Conservation (phyloP, 805 yeast genomes). For the Candida chilensis region DNA sequence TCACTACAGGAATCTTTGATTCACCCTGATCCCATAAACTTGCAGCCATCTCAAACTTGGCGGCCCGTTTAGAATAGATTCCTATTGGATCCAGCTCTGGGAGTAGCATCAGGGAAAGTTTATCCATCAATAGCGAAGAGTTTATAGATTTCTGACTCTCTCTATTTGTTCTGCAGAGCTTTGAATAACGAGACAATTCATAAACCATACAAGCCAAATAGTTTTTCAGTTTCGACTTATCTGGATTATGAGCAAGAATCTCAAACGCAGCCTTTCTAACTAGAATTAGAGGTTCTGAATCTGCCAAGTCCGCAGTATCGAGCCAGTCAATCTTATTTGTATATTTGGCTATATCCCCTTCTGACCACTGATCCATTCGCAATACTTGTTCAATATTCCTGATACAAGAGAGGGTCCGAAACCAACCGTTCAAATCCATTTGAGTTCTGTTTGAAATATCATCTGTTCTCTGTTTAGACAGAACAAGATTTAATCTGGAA, state of each 20-base stretch:
- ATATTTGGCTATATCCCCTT: slow-evolving; percentile 5
- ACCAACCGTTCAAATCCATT: too few relatives aligned
- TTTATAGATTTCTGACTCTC: slow-evolving; percentile 43
- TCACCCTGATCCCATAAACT: slow-evolving; percentile 62
- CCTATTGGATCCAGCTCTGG: slow-evolving; percentile 4
- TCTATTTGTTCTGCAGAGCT: slow-evolving; percentile 22
- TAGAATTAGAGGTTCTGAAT: slow-evolving; percentile 32
- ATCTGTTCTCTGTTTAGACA: too few relatives aligned
- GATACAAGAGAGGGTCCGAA: slow-evolving; percentile 17
- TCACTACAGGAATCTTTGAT: slow-evolving; percentile 43
- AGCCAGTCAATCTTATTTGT: slow-evolving; percentile 23
- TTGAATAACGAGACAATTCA: slow-evolving; percentile 34
- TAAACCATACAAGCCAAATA: slow-evolving; percentile 12
- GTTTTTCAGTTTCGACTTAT: slow-evolving; percentile 1
- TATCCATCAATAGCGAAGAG: slow-evolving; percentile 34
- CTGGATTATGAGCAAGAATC: slow-evolving; percentile 8
- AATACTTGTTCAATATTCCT: slow-evolving; percentile 9
- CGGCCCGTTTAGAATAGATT: slow-evolving; percentile 8
- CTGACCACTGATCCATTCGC: slow-evolving; percentile 4
- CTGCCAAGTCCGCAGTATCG: slow-evolving; percentile 16
- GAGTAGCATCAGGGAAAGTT: slow-evolving; percentile 16
- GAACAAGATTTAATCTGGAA: too few relatives aligned
- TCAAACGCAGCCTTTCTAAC: slow-evolving; percentile 30
- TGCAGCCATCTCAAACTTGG: slow-evolving; percentile 43
- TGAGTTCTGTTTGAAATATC: too few relatives aligned